Percentiles rank a stretch among this genome's conserved stretches.
These are phyloP conservation scores for Scutellaria barbata DNA, from an alignment of 257 asterid species.

Conservation along the genomic window DNA sequence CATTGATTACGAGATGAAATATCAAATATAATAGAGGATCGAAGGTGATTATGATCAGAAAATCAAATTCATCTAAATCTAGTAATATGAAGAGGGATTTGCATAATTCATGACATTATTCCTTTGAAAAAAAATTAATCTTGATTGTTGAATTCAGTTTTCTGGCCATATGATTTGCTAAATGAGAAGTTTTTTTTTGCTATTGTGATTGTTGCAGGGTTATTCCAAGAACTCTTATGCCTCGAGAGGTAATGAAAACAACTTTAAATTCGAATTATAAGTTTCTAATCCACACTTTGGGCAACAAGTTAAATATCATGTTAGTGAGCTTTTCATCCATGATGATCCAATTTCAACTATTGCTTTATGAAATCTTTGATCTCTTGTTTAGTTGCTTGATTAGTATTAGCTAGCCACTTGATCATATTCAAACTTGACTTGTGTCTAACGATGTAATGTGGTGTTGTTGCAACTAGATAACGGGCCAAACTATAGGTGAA, in stretches of 20 bases:
- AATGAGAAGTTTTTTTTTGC: not conserved
- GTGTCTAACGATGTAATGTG: not conserved
- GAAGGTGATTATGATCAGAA: too few species aligned
- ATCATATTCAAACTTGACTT: too few species aligned
- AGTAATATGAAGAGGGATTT: not conserved
- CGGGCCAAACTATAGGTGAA: slow-evolving; percentile 82
- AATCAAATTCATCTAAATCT: too few species aligned
- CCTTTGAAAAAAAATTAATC: too few species aligned
- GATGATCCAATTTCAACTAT: not conserved
- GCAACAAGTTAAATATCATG: too few species aligned
- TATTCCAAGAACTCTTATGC: slow-evolving; percentile 94
- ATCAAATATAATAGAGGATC: too few species aligned
- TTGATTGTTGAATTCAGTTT: too few species aligned
- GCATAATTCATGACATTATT: not conserved
- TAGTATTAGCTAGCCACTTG: too few species aligned
- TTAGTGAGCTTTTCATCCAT: not conserved
- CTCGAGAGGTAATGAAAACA: slow-evolving; percentile 67
- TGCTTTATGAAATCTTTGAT: too few species aligned
- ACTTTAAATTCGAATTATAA: not conserved
- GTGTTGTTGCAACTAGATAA: slow-evolving; percentile 49
- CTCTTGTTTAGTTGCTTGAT: too few species aligned
- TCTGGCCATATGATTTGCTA: not conserved
- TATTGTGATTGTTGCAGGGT: slow-evolving; percentile 55
- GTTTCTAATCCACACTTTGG: too few species aligned
- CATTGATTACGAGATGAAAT: not conserved